A percentile compares a stretch with the other conserved stretches of the same genome.
These are phyloP conservation scores for Candida patagonica DNA, from an alignment of 805 yeast species.

Conservation along the genomic window DNA sequence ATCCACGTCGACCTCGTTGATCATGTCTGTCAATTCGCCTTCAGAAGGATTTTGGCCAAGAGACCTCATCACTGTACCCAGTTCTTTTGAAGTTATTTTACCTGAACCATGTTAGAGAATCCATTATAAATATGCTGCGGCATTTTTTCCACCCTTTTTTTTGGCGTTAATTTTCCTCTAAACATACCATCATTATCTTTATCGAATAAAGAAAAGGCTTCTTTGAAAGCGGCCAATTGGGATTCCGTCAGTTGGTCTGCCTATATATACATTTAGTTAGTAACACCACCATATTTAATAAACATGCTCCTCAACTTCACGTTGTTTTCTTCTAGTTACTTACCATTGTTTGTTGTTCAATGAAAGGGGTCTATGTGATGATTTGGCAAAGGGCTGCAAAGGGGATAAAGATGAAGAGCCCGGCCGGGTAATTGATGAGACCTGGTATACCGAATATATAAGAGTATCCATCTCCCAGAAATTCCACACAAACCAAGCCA, in stretches of 20 bases:
- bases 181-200: constrained; percentile 80
- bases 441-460: too few species aligned
- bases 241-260: constrained; percentile 87
- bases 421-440: neutral
- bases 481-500: neutral
- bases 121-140: neutral
- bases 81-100: constrained; percentile 87
- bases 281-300: too few species aligned
- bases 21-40: constrained; percentile 90
- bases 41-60: constrained; percentile 96
- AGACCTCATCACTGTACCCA: constrained; percentile 99
- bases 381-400: too few species aligned
- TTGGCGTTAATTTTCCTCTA: neutral
- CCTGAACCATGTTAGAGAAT: constrained; percentile 14
- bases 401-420: too few species aligned
- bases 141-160: neutral
- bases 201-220: constrained; percentile 95
- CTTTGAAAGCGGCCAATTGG: constrained; percentile 94
- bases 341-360: too few species aligned
- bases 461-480: too few species aligned
- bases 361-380: neutral
- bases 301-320: too few species aligned
- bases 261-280: too few species aligned
- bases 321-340: too few species aligned
- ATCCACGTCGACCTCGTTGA: constrained; percentile 93